Evolutionary conservation across 805 yeast species (phyloP), one percentile per base, ranked within the genome.

Genomic region (Jamesozyma rosinii): DNA sequence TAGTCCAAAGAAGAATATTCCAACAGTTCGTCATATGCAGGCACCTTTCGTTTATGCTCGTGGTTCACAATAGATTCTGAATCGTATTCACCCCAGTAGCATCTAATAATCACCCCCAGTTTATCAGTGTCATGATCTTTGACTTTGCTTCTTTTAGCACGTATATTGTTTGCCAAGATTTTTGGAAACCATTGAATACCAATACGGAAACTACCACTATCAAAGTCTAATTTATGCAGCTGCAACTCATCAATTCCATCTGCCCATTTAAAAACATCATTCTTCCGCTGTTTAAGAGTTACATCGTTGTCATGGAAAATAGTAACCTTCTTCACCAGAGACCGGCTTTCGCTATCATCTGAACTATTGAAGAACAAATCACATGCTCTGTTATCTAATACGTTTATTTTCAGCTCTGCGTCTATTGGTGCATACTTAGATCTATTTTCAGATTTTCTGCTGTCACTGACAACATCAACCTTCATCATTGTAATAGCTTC

Each of bases 41-140:
- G 88, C 3, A 85, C 60, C 45, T 70, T 72, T 27, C 74, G 62
- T 24, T 50, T 49, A 39, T 62, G 37, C 13, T 50, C 58, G 1
- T 71, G 76, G 39, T 66, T 71, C 18, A 63, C 59, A 6, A 65
- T 55, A 20, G 61, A 57, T 40, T 58, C 74, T 11, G 63, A 59
- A 30, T 77, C 78, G 57, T 77, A 76, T 50, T 87, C 94, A 8
- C 86, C 83, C 89, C 90, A 88, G 54, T 67, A 77, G 57, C 96
- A 88, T 20, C 74, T 68, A 8, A 87, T 71, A 6, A 66, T 60
- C 1, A 87, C 71, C 8, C 79, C 81, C 40, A 86, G 61, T 44
- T 65, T 58, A 40, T 66, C 65, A 3, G 45, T 42, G 10, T 62
- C 61, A 24, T 48, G 59, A 24, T 57, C 59, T 8, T 50, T 58